phyloP scores from a whole-genome alignment of 371 early-diverging fungal species.

The Pancytospora philotis region DNA sequence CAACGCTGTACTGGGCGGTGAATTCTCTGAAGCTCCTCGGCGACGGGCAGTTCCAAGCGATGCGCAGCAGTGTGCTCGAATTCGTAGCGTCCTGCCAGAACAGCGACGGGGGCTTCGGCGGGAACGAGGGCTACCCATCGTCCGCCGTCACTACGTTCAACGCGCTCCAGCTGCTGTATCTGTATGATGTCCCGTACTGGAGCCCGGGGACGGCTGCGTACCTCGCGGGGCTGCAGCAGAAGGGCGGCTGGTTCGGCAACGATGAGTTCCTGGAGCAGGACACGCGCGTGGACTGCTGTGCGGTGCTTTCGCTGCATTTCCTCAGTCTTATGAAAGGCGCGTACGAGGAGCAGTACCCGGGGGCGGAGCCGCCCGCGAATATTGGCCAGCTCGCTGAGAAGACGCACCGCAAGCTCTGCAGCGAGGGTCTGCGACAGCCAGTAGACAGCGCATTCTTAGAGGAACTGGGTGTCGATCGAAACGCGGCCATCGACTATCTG shows the following conservation, averaged over 20 bases:
- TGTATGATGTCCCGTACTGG: slow-evolving; percentile 67
- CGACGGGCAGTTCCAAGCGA: background rate
- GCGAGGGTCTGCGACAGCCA: background rate
- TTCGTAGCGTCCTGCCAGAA: slow-evolving; percentile 51
- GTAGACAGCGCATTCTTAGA: slow-evolving; percentile 20
- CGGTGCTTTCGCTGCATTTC: slow-evolving; percentile 67
- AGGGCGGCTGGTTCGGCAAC: slow-evolving; percentile 69
- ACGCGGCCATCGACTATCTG: slow-evolving; percentile 68
- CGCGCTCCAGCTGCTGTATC: slow-evolving; percentile 77
- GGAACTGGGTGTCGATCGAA: slow-evolving; percentile 63
- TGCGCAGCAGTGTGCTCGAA: slow-evolving; percentile 5
- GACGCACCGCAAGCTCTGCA: slow-evolving; percentile 7
- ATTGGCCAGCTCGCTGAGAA: too few relatives aligned
- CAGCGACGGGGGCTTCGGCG: slow-evolving; percentile 73
- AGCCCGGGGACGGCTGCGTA: slow-evolving; percentile 63
- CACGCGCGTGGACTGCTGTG: slow-evolving; percentile 78
- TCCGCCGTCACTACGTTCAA: slow-evolving; percentile 79
- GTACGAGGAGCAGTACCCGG: slow-evolving; percentile 48
- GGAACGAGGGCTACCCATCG: slow-evolving; percentile 71
- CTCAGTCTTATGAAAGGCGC: slow-evolving; percentile 61
- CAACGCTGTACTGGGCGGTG: slow-evolving; percentile 52
- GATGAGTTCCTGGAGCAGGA: slow-evolving; percentile 87
- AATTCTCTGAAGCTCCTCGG: slow-evolving; percentile 37
- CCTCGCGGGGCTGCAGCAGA: slow-evolving; percentile 61
- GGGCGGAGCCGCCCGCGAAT: background rate